Conservation (phyloP, 2,329 filamentous ascomycete species). For the Magnaporthiopsis poae region DNA sequence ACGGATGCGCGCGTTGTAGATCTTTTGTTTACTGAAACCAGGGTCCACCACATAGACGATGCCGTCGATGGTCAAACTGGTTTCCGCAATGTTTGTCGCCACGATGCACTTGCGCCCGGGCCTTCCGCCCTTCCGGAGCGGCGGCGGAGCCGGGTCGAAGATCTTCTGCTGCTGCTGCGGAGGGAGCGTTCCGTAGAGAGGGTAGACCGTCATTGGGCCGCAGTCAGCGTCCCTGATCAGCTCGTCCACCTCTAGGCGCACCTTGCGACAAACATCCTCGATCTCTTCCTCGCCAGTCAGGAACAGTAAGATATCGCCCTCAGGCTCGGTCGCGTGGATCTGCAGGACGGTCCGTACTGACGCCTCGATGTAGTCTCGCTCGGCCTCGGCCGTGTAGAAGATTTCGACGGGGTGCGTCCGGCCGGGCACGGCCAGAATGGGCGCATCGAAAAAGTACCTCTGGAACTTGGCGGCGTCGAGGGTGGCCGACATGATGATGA, state of each 20-base stretch:
- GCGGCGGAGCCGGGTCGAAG: conserved; percentile 75
- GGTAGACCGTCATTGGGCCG: conserved; percentile 81
- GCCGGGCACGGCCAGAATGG: conserved; percentile 84
- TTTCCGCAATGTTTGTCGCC: conserved; percentile 96
- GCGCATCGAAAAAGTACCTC: conserved; percentile 89
- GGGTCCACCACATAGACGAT: conserved; percentile 99
- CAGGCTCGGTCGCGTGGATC: conserved; percentile 84
- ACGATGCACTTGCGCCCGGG: conserved; percentile 92
- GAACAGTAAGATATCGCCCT: conserved; percentile 90
- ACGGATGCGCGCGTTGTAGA: conserved; percentile 93
- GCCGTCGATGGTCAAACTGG: conserved; percentile 91
- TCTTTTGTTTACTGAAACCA: conserved; percentile 98
- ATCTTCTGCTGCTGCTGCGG: conserved; percentile 90
- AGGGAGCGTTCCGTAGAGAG: conserved; percentile 85
- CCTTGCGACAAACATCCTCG: conserved; percentile 89
- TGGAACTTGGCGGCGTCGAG: conserved; percentile 97
- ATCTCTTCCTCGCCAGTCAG: conserved; percentile 97
- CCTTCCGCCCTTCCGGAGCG: conserved; percentile 63
- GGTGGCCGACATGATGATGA: conserved; percentile 98
- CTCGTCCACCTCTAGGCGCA: conserved; percentile 81
- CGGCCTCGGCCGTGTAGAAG: conserved; percentile 93
- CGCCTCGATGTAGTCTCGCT: conserved; percentile 93
- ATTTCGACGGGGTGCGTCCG: conserved; percentile 95
- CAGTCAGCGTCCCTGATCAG: conserved; percentile 84
- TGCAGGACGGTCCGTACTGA: conserved; percentile 89